Conservation (phyloP, 768 basidiomycete species). For the Lentinula sp. region DNA sequence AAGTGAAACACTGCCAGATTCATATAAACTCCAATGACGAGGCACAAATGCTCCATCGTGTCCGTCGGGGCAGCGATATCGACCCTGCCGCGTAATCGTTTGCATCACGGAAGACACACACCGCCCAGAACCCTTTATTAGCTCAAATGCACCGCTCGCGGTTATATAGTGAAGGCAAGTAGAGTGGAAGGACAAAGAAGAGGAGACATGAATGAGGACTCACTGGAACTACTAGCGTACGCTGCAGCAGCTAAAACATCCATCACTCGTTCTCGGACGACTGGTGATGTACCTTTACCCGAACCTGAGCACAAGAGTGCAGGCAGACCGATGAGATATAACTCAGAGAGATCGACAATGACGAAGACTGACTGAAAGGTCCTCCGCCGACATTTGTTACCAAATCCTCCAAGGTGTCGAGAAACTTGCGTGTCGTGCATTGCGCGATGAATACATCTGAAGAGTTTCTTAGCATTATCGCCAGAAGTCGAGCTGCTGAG, state of each 20-base stretch:
- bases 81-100: not conserved
- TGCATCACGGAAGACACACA: not conserved
- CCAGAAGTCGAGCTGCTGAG: conserved; percentile 80
- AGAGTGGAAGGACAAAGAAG: not conserved
- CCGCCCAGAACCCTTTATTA: not conserved
- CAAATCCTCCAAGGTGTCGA: conserved; percentile 68
- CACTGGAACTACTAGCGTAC: conserved; percentile 51
- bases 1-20: not conserved
- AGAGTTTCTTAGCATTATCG: conserved; percentile 83
- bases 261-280: conserved; percentile 73
- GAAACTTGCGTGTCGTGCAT: conserved; percentile 69
- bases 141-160: not conserved
- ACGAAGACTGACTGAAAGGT: not conserved
- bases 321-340: not conserved
- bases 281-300: conserved; percentile 55
- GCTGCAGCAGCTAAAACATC: conserved; percentile 82
- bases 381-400: not conserved
- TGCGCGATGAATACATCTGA: conserved; percentile 66
- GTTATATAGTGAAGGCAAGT: not conserved
- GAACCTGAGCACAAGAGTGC: conserved; percentile 34
- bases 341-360: not conserved
- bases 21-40: not conserved
- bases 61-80: not conserved
- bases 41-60: not conserved
- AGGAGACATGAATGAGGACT: conserved; percentile 12